Base-by-base conservation (phyloP, 1,139 yeast genomes). In the Sugiyamaella japonica region DNA sequence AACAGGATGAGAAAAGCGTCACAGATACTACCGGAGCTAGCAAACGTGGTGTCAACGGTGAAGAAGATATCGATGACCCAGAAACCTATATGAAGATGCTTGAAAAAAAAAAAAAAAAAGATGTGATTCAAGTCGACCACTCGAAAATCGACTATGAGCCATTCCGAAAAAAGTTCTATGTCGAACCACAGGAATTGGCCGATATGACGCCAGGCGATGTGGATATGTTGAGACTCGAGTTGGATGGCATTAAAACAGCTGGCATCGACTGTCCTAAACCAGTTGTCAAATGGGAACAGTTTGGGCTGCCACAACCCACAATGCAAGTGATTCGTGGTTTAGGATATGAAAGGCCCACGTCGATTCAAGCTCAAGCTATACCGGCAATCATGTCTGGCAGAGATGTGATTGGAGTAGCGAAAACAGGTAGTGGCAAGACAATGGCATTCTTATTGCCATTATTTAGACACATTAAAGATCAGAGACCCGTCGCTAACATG, bases 381-480 rank as follows among this genome's bases (percentile, higher is more conserved):
- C 99, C 99, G 0, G 86, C 91, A 0, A 82, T 90, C 15, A 86
- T 93, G 93, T 77, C 86, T 4, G 98, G 99, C 0, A 72, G 88
- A 55, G 98, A 95, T 73, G 82, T 93, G 3, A 86, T 95, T 52
- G 98, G 97, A 6, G 86, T 93, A 32, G 98, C 99, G 0, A 89
- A 90, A 62, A 93, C 99, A 0, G 99, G 99, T 0, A 89, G 97
- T 1, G 99, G 99, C 1, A 93, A 93, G 67, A 95, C 99, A 0
- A 77, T 93, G 64, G 86, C 97, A 1, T 95, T 89, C 70, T 75
- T 90, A 8, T 68, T 95, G 9, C 98, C 99, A 0, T 72, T 93
- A 73, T 74, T 93, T 50, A 77, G 97, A 50, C 98, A 93, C 58
- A 81, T 95, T 5, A 81, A 79, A 58, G 93, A 86, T 48, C 93